These are phyloP conservation scores for Leishmania martiniquensis DNA, from an alignment of 208 protist species.

Conservation along the genomic window DNA sequence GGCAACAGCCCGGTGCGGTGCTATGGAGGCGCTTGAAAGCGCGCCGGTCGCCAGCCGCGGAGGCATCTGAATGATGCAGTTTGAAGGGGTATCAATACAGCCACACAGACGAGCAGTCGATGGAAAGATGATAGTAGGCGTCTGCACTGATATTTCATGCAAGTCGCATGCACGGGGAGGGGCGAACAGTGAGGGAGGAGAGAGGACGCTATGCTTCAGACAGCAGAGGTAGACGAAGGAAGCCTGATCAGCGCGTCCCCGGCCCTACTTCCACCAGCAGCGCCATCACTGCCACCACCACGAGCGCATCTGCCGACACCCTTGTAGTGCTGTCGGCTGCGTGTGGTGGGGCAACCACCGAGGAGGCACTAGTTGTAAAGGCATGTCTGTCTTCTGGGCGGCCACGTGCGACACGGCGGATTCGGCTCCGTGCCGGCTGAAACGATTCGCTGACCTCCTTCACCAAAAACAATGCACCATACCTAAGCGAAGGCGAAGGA, in stretches of 20 bases:
- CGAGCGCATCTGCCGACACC: too few species aligned
- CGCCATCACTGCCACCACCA: too few species aligned
- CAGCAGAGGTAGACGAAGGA: not conserved
- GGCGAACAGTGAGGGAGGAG: not conserved
- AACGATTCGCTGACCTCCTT: not conserved
- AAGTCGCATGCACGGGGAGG: not conserved
- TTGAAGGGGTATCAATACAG: not conserved
- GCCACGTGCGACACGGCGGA: not conserved
- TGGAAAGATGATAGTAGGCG: too few species aligned
- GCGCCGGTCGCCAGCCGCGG: not conserved
- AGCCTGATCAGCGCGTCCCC: too few species aligned
- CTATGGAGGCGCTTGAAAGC: not conserved
- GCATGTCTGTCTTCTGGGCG: not conserved
- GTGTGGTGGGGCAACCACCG: too few species aligned
- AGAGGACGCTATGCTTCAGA: not conserved
- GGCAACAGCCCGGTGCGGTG: conserved; percentile 1
- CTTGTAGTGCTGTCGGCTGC: too few species aligned
- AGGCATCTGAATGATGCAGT: not conserved
- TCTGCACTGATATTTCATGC: not conserved
- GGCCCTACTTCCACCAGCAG: too few species aligned
- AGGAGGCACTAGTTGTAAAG: not conserved
- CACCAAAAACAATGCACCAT: not conserved
- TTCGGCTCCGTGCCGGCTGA: not conserved
- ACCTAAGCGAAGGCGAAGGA: not conserved
- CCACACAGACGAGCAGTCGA: not conserved